phyloP scores from a whole-genome alignment of 805 yeast genomes.

The Kodamaea jinghongensis region DNA sequence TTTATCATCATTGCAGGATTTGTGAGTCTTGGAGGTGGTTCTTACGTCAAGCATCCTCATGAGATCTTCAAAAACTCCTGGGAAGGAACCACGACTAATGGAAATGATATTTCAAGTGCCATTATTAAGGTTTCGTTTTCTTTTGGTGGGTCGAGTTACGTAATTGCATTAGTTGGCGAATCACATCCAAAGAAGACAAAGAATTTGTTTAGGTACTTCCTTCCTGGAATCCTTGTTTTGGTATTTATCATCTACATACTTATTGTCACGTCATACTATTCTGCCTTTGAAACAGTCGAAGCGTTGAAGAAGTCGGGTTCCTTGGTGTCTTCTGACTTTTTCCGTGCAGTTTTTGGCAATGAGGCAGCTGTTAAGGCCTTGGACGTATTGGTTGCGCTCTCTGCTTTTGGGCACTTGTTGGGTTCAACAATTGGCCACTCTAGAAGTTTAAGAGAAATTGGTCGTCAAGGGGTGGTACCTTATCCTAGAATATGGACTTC shows the following conservation, averaged over 20 bases:
- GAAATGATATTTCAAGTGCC: conserved; percentile 42
- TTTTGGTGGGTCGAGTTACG: conserved; percentile 42
- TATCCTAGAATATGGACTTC: conserved; percentile 27
- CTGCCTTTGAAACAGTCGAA: conserved; percentile 18
- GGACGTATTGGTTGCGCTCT: conserved; percentile 27
- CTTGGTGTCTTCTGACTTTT: conserved; percentile 29
- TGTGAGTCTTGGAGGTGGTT: conserved; percentile 36
- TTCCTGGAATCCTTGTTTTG: conserved; percentile 30
- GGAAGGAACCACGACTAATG: conserved; percentile 40
- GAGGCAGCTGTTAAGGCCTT: conserved; percentile 21
- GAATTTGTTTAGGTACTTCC: conserved; percentile 23
- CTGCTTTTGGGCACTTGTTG: conserved; percentile 31
- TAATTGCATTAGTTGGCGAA: conserved; percentile 36
- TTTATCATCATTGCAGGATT: conserved; percentile 34
- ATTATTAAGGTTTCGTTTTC: conserved; percentile 45
- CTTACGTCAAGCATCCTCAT: conserved; percentile 30
- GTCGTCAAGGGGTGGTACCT: conserved; percentile 34
- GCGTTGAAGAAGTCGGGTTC: conserved; percentile 29
- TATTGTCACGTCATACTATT: conserved; percentile 31
- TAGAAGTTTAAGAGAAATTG: conserved; percentile 31
- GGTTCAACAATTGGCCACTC: conserved; percentile 30
- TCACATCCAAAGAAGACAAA: conserved; percentile 24
- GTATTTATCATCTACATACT: conserved; percentile 32
- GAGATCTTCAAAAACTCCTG: conserved; percentile 35
- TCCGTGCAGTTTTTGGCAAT: conserved; percentile 30